phyloP scores from a whole-genome alignment of 768 basidiomycete species.

The Cubamyces lactineus region DNA sequence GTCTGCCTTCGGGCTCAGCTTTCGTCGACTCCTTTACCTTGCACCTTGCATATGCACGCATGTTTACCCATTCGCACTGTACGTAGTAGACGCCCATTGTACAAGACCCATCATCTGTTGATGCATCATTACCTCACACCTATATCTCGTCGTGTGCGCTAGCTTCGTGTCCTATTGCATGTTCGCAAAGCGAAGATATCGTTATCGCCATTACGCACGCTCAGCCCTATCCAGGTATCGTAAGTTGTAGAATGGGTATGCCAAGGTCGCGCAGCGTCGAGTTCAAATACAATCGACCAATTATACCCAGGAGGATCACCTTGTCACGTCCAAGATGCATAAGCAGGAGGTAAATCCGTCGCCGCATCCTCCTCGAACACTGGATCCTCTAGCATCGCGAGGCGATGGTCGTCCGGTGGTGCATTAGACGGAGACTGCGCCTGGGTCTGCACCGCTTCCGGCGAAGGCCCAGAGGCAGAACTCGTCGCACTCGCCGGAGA shows the following conservation, averaged over 20 bases:
- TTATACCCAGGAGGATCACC: too few relatives aligned
- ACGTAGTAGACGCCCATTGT: neutral
- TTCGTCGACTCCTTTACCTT: neutral
- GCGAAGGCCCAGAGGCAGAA: neutral
- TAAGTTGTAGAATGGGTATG: too few relatives aligned
- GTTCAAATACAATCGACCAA: too few relatives aligned
- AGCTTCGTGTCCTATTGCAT: too few relatives aligned
- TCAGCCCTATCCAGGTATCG: too few relatives aligned
- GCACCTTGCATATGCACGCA: conserved; percentile 1
- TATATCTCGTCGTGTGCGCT: too few relatives aligned
- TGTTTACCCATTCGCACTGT: neutral
- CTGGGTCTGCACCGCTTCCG: neutral
- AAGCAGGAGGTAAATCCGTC: neutral
- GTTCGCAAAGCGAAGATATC: too few relatives aligned
- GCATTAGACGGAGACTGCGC: neutral
- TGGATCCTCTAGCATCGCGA: neutral
- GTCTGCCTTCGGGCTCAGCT: neutral
- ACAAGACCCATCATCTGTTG: neutral
- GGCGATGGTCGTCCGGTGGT: neutral
- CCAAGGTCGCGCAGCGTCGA: too few relatives aligned
- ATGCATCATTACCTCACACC: too few relatives aligned
- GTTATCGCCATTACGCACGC: too few relatives aligned
- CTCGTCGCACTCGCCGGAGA: too few relatives aligned
- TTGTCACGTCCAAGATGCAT: neutral
- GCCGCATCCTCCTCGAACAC: neutral